Base-by-base conservation (phyloP, 2,329 filamentous ascomycete species). In the Fusarium veterinarium region DNA sequence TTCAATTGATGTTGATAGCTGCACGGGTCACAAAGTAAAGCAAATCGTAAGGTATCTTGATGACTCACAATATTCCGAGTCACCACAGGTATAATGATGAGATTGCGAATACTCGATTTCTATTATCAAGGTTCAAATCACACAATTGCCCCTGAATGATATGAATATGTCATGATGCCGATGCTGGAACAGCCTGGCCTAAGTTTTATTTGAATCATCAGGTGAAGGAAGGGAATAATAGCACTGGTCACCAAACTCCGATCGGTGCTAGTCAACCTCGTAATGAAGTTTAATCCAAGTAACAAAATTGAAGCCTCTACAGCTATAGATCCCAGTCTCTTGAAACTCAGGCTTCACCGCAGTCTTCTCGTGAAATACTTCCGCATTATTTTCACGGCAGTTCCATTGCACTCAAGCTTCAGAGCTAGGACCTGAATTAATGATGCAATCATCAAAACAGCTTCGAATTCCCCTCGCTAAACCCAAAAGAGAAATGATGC, bases 401-500 rank as follows among this genome's bases (percentile, higher is more conserved):
- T n/a, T 25, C 23, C 23, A 25, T 25, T 28, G 20, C 25, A 20
- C 20, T 23, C 6, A 11, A 55, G 23, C 53, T 59, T 48, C 30
- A 46, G 31, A 68, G 64, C 49, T 68, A 37, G n/a, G 42, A 40
- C 64, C 38, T 42, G 31, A 33, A 67, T 67, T 60, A 51, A 67
- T 67, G 66, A 69, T 59, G 66, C 64, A 69, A 69, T 69, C 37
- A 16, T 56, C 56, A 35, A 51, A 51, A 35, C 31, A 67, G 38
- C 49, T 60, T 25, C 62, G n/a, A 33, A 13, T 46, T 20, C 65
- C 52, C 67, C 51, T 69, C 65, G 37, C 59, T 69, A 69, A 69
- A 20, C 67, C 65, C 11, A 42, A 60, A 60, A 60, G 20, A 48
- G 58, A 49, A 41, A 12, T 1, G 14, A 23, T 19, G 19, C 19